These are phyloP conservation scores for Strombidium stylifer DNA, from an alignment of 73 alveolate species.

Conservation along the genomic window DNA sequence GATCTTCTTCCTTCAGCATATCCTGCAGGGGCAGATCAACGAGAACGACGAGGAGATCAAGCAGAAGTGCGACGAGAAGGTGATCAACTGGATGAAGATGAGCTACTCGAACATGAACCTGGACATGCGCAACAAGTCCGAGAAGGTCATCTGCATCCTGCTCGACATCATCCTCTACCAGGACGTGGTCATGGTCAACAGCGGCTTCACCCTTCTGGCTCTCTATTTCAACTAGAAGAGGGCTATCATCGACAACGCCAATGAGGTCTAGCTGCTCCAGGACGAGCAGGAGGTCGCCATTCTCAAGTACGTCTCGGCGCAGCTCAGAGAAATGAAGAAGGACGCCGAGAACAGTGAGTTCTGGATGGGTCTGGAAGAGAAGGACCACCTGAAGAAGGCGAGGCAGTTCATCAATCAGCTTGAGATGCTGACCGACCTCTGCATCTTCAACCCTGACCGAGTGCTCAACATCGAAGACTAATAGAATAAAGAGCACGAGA, in stretches of 20 bases:
- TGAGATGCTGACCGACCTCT: constrained; percentile 29
- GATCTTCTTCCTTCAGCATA: too few relatives aligned
- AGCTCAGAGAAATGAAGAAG: constrained; percentile 11
- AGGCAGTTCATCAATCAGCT: constrained; percentile 27
- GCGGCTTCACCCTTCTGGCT: constrained; percentile 23
- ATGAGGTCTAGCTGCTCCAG: constrained; percentile 29
- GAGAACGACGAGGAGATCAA: constrained; percentile 12
- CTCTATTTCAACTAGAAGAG: constrained; percentile 30
- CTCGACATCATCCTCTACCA: constrained; percentile 36
- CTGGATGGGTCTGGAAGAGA: constrained; percentile 33
- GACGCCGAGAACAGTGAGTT: constrained; percentile 53
- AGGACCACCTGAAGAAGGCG: constrained; percentile 15
- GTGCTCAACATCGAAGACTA: neutral
- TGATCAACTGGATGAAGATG: constrained; percentile 20
- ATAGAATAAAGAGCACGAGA: neutral
- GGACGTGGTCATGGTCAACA: constrained; percentile 8
- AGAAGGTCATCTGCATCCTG: constrained; percentile 38
- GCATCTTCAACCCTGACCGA: constrained; percentile 20
- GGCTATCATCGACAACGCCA: constrained; percentile 19
- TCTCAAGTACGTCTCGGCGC: constrained; percentile 9
- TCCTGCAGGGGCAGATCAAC: constrained; percentile 3
- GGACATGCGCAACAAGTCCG: constrained; percentile 36
- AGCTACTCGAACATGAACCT: constrained; percentile 27
- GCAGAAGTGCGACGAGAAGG: constrained; percentile 1
- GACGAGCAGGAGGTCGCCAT: constrained; percentile 23